Conservation (phyloP, 2,329 filamentous ascomycete species). For the Penicillium sp. region DNA sequence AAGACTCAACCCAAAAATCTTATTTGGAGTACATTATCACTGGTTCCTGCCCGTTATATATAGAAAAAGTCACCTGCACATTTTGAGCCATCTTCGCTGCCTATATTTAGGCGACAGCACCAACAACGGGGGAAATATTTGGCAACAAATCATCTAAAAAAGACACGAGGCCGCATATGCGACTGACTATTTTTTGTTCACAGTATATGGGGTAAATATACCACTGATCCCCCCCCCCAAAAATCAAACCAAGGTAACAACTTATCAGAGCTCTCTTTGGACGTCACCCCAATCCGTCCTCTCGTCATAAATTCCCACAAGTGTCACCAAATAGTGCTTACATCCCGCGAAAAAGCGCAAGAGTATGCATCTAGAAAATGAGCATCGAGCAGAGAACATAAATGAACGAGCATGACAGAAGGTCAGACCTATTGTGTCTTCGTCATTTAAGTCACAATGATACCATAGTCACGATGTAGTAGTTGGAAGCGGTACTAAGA, state of each 20-base stretch:
- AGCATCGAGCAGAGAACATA: slow-evolving; percentile 1
- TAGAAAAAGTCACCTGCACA: no score
- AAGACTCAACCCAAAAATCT: background rate
- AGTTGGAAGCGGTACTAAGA: background rate
- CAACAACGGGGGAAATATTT: no score
- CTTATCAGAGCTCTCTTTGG: slow-evolving; percentile 47
- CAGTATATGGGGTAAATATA: no score
- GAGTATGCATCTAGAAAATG: slow-evolving; percentile 34
- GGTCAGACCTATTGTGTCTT: slow-evolving; percentile 31
- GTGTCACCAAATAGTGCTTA: slow-evolving; percentile 26
- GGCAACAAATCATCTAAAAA: no score
- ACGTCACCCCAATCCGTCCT: slow-evolving; percentile 28
- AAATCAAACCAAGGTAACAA: background rate
- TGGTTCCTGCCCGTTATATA: no score
- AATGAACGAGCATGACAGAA: slow-evolving; percentile 12
- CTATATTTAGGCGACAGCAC: no score
- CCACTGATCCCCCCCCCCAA: no score
- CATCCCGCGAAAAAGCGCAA: slow-evolving; percentile 19
- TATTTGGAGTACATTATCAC: background rate
- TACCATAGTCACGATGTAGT: background rate
- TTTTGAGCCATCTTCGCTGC: no score
- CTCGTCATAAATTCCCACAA: slow-evolving; percentile 1
- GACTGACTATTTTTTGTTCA: no score
- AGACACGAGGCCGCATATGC: no score
- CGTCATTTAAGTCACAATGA: slow-evolving; percentile 32